Percentiles rank a stretch among this genome's conserved stretches.
These are phyloP conservation scores for Mrakia blollopis DNA, from an alignment of 768 basidiomycete species.

Conservation along the genomic window DNA sequence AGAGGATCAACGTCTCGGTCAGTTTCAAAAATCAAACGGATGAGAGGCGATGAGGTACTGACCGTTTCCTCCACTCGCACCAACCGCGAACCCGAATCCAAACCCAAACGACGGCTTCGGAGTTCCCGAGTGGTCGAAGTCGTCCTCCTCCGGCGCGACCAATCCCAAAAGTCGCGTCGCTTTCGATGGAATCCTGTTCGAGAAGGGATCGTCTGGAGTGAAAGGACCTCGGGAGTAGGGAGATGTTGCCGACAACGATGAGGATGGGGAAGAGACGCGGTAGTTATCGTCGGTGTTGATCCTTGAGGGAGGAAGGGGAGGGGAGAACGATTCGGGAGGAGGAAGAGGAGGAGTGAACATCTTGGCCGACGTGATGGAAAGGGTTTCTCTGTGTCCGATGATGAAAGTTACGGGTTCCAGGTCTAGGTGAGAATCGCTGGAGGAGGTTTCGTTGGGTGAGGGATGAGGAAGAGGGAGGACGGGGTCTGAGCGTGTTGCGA, in stretches of 20 bases:
- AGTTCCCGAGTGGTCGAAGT: not conserved
- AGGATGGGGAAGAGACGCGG: not conserved
- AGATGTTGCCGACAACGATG: not conserved
- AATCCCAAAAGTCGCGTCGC: not conserved
- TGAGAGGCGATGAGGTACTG: too few species aligned
- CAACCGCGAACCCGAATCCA: not conserved
- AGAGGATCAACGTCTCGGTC: too few species aligned
- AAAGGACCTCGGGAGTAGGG: not conserved
- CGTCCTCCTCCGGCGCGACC: not conserved
- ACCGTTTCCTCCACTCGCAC: not conserved
- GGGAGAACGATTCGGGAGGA: not conserved
- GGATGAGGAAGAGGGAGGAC: not conserved
- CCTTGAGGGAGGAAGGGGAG: not conserved
- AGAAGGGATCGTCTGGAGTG: not conserved
- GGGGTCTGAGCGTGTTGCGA: not conserved
- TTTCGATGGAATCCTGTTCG: not conserved
- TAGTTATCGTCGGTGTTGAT: not conserved
- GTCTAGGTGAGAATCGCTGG: not conserved
- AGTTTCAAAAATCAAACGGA: too few species aligned
- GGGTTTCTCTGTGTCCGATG: constrained; percentile 3
- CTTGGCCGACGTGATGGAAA: not conserved
- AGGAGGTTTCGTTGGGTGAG: not conserved
- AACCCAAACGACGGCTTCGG: constrained; percentile 3
- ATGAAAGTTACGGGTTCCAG: not conserved
- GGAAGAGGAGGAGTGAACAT: not conserved